These are phyloP conservation scores for Chlamydomonas sp. DNA, from an alignment of 139 green algal species.

Conservation along the genomic window DNA sequence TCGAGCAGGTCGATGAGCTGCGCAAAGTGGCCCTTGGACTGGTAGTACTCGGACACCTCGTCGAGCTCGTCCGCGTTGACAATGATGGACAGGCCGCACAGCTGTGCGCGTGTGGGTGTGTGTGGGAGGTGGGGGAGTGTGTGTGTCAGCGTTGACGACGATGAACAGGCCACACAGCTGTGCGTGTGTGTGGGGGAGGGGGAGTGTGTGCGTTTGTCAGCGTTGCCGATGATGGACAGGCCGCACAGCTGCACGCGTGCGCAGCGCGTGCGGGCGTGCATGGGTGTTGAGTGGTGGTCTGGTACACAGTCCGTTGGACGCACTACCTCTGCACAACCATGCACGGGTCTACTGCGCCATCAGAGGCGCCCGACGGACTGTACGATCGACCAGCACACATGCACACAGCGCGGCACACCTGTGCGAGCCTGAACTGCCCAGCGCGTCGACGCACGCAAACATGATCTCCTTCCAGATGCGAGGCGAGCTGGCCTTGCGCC, in stretches of 20 bases:
- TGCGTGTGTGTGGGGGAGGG: too few species aligned
- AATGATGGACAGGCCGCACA: conserved; percentile 98
- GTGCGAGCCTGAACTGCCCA: conserved; percentile 70
- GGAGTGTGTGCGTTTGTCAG: too few species aligned
- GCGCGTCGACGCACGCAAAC: conserved; percentile 94
- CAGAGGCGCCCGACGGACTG: too few species aligned
- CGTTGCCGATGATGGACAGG: conserved; percentile 97
- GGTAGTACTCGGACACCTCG: conserved; percentile 92
- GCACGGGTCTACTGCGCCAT: too few species aligned
- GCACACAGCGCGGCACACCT: too few species aligned
- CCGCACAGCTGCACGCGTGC: conserved; percentile 93
- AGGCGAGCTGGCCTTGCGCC: conserved; percentile 81
- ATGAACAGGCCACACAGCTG: conserved; percentile 98
- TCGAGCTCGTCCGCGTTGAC: conserved; percentile 97
- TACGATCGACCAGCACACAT: too few species aligned
- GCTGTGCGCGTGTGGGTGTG: too few species aligned
- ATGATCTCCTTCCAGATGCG: conserved; percentile 85
- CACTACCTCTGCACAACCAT: too few species aligned
- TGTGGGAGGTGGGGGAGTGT: too few species aligned
- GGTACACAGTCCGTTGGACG: too few species aligned
- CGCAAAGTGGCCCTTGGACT: conserved; percentile 74
- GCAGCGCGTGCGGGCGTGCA: too few species aligned
- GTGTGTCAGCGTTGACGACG: conserved; percentile 96
- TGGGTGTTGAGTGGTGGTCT: too few species aligned
- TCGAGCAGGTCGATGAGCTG: conserved; percentile 96